Conservation (phyloP, 2,329 filamentous ascomycete species). For the Nemania sp. region DNA sequence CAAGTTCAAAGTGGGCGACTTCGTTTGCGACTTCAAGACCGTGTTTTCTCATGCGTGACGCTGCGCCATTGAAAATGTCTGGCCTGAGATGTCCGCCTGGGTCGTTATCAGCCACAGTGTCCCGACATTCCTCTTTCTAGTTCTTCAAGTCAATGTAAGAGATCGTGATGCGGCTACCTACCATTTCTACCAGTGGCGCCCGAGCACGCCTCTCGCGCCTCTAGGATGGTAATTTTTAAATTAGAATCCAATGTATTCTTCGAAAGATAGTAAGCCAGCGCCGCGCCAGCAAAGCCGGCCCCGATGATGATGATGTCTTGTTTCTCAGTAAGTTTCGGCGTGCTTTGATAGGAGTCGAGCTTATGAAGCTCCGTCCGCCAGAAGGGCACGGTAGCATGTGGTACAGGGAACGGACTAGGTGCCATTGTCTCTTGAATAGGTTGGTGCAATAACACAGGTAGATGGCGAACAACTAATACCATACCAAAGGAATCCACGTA, state of each 20-base stretch:
- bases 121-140: neutral
- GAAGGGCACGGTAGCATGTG: conserved; percentile 59
- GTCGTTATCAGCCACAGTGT: conserved; percentile 6
- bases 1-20: conserved; percentile 48
- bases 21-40: conserved; percentile 48
- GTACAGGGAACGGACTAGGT: conserved; percentile 37
- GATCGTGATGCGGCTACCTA: conserved; percentile 41
- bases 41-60: conserved; percentile 40
- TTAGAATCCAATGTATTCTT: conserved; percentile 49
- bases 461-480: too few relatives aligned
- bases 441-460: too few relatives aligned
- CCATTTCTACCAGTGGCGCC: conserved; percentile 42
- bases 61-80: conserved; percentile 41
- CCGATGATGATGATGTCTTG: conserved; percentile 65
- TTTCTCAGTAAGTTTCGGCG: conserved; percentile 58
- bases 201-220: conserved; percentile 49
- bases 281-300: conserved; percentile 65
- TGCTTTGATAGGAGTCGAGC: conserved; percentile 64
- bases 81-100: conserved; percentile 46
- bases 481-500: too few relatives aligned
- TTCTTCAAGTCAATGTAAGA: neutral
- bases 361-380: conserved; percentile 66
- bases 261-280: conserved; percentile 60
- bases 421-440: too few relatives aligned
- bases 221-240: conserved; percentile 45